Base-by-base conservation (phyloP, 257 asterid genomes). In the Solanum sparsipilum region DNA sequence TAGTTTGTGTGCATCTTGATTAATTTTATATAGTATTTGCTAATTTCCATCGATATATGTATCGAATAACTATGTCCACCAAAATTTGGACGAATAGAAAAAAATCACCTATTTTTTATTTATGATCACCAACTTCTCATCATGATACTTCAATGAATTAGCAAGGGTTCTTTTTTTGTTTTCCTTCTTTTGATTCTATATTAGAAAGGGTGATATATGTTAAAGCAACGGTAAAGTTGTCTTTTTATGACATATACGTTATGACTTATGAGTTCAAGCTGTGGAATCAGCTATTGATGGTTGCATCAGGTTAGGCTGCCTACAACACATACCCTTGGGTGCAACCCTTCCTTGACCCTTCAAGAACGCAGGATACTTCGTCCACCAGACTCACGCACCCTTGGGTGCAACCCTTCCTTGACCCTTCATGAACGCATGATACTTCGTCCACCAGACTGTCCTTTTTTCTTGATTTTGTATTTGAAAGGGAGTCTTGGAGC, bases 1-100 rank as follows among this genome's bases (percentile, higher is more conserved):
- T 0, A 71, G 7, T 1, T 31, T 3, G 1, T 0, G 12, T 27
- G n/a, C 0, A 15, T 31, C 6, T 70, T 3, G 2, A 15, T 1
- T 70, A 3, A 27, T 27, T 68, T 29, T 29, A 68, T 1, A 9
- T 5, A 4, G 3, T 29, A 68, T 0, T 13, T 29, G 5, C 0
- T 68, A 29, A 3, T 4, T 68, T 1, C 3, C 1, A 1, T 12
- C 2, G 0, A 5, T 25, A 65, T 5, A 65, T 15, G 12, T 67
- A 13, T 27, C 21, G 3, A 4, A 5, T 29, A 68, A 13, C 3
- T 68, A 0, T 68, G 5, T 29, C 0, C 0, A 68, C 2, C 0
- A 11, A 68, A 15, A 1, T 3, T 68, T 13, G 35, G 2, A 25
- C 35, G 1, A 1, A 25, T 67, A 18, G 5, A 67, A 27, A 25